A percentile compares a stretch with the other conserved stretches of the same genome.
Conservation (phyloP, 1,284 basidiomycete genomes). For the Bjerkandera adusta region DNA sequence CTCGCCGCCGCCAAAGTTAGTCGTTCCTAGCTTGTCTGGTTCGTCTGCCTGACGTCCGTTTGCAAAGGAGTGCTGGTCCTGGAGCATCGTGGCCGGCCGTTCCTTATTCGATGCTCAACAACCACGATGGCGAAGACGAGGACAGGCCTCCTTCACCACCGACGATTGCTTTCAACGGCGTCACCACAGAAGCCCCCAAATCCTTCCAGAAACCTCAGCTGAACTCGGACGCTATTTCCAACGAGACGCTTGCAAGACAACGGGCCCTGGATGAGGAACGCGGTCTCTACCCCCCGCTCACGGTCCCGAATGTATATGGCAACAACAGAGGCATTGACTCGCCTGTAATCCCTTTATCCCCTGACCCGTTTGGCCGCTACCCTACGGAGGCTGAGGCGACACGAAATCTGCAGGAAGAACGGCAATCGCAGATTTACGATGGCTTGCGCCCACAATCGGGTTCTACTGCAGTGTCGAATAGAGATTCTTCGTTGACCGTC, state of each 20-base stretch:
- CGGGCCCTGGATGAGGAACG: conserved; percentile 50
- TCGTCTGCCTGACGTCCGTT: conserved; percentile 3
- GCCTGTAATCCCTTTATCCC: conserved; percentile 68
- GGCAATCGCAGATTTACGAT: conserved; percentile 14
- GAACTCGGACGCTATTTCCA: conserved; percentile 26
- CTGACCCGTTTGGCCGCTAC: conserved; percentile 75
- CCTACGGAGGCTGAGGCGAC: conserved; percentile 46
- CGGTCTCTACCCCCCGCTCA: conserved; percentile 41
- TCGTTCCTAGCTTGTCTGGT: conserved; percentile 3
- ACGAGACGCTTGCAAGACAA: conserved; percentile 52
- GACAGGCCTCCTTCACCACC: conserved; percentile 49
- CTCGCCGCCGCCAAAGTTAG: conserved; percentile 15
- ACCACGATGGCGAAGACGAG: conserved; percentile 17
- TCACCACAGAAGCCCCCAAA: conserved; percentile 56
- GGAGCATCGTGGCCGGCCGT: conserved; percentile 37
- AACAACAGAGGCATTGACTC: conserved; percentile 28
- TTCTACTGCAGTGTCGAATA: conserved; percentile 3
- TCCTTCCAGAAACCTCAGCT: conserved; percentile 32
- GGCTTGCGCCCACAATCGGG: too few species aligned
- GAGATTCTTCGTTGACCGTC: conserved; percentile 17
- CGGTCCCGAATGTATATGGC: conserved; percentile 28
- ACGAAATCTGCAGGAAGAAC: conserved; percentile 13
- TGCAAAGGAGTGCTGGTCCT: conserved; percentile 18
- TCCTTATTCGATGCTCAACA: conserved; percentile 31
- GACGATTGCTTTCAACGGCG: conserved; percentile 62